phyloP scores from a whole-genome alignment of 2,329 filamentous ascomycete species.

The Neocucurbitaria cava region DNA sequence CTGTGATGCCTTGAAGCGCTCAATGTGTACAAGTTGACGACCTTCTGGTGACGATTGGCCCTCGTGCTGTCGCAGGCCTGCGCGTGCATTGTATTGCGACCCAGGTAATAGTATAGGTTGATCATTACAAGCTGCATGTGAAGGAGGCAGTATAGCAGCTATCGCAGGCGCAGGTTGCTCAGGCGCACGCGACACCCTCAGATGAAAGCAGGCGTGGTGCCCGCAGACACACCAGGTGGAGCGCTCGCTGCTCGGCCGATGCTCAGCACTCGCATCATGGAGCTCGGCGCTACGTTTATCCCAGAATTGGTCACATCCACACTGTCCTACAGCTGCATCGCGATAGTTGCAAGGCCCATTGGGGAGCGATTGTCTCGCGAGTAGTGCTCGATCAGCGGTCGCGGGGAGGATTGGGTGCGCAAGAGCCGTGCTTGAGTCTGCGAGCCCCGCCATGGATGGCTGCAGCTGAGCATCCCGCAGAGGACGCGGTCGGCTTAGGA shows the following conservation, averaged over 20 bases:
- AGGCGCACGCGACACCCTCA: constrained; percentile 30
- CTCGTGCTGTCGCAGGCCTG: constrained; percentile 8
- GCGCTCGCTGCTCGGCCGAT: constrained; percentile 35
- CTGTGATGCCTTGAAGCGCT: constrained; percentile 12
- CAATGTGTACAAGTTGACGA: constrained; percentile 10
- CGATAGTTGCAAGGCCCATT: constrained; percentile 61
- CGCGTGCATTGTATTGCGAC: constrained; percentile 22
- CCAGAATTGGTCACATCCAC: constrained; percentile 64
- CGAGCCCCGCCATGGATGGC: constrained; percentile 46
- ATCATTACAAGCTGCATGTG: constrained; percentile 19
- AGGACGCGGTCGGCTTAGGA: constrained; percentile 36
- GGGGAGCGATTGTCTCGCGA: constrained; percentile 51
- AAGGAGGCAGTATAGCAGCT: constrained; percentile 8
- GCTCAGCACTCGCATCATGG: constrained; percentile 35
- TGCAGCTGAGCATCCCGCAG: constrained; percentile 41
- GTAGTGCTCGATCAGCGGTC: constrained; percentile 17
- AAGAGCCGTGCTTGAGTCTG: constrained; percentile 29
- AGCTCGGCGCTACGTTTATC: constrained; percentile 43
- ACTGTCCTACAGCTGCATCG: constrained; percentile 55
- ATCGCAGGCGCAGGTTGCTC: constrained; percentile 18
- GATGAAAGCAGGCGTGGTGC: constrained; percentile 65
- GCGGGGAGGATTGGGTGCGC: constrained; percentile 25
- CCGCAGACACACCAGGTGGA: constrained; percentile 60
- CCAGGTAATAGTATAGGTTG: constrained; percentile 18
- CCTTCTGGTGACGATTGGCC: not conserved